These are phyloP conservation scores for Clonostachys chloroleuca DNA, from an alignment of 2,329 filamentous ascomycete species.

Conservation along the genomic window DNA sequence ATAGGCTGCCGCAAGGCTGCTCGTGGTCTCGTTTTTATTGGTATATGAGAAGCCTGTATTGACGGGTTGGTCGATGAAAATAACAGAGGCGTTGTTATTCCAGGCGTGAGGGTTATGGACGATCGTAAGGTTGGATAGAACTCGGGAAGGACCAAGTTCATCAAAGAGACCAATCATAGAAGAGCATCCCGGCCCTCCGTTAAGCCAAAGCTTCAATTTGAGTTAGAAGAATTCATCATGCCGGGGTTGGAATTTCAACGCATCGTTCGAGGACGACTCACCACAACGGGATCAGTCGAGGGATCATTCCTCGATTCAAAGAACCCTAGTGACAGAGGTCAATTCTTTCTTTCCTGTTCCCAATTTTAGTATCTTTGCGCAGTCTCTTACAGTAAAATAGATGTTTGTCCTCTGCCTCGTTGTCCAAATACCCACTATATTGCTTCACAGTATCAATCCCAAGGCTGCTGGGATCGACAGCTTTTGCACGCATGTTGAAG, in stretches of 20 bases:
- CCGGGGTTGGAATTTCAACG: too few species aligned
- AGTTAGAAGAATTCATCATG: too few species aligned
- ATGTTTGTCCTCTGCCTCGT: slow-evolving; percentile 96
- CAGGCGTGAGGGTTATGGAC: slow-evolving; percentile 87
- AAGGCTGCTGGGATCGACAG: slow-evolving; percentile 79
- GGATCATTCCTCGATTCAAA: slow-evolving; percentile 98
- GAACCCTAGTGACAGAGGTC: slow-evolving; percentile 65
- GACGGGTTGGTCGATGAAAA: slow-evolving; percentile 98
- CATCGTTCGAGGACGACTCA: too few species aligned
- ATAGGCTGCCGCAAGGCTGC: slow-evolving; percentile 64
- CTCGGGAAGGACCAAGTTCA: slow-evolving; percentile 77
- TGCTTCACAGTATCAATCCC: slow-evolving; percentile 94
- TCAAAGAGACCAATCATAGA: slow-evolving; percentile 96
- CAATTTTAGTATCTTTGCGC: slow-evolving; percentile 13
- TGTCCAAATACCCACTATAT: slow-evolving; percentile 95
- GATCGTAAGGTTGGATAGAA: slow-evolving; percentile 64
- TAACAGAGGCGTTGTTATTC: slow-evolving; percentile 97
- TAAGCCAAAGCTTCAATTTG: slow-evolving; percentile 65
- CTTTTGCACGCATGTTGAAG: slow-evolving; percentile 87
- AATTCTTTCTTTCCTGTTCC: slow-evolving; percentile 2
- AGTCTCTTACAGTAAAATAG: slow-evolving; percentile 78
- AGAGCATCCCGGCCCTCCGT: slow-evolving; percentile 94
- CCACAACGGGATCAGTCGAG: slow-evolving; percentile 87
- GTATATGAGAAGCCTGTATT: slow-evolving; percentile 98
- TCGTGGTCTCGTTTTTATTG: slow-evolving; percentile 72